Base-by-base conservation (phyloP, 352 stramenopile genomes). In the Aphanomyces cochlioides region DNA sequence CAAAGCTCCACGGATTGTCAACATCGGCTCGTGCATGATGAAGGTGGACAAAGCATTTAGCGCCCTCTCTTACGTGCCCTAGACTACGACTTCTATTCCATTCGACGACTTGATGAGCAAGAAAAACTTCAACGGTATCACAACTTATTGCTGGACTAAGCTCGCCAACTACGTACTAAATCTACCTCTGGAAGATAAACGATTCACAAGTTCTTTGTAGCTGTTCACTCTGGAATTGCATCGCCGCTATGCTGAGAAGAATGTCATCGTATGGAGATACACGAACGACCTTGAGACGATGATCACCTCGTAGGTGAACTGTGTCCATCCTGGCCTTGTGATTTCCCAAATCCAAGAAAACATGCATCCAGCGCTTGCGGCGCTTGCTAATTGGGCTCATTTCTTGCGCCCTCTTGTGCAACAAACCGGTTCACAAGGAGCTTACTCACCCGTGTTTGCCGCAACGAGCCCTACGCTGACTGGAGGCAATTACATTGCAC, bases 1-100 rank as follows among this genome's bases (percentile, higher is more conserved):
- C 37, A 12, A 60, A 17, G 64, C 36, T 5, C 43, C 43, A 6
- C 64, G 64, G 40, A 36, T 70, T 39, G 64, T 70, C n/a, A 70
- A 70, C 38, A 50, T 70, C 5, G 64, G 64, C 64, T 70, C 64
- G 54, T 70, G 64, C 39, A 38, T 70, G n/a, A 70, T 70, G 64
- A 70, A 70, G 64, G 64, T 70, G 59, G 15, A 28, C 21, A 28
- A 38, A 59, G 3, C 28, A 17, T 28, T 38, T 59, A 13, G 12
- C 56, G 56, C 19, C 34, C 13, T 28, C 21, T 65, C 38, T 28
- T 40, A 13, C 17, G 7, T 63, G 7, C 5, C 8, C 8, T 58
- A 47, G 7, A 1, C 2, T 59, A 13, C 56, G 7, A 43, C 7
- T 7, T n/a, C 36, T 6, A 70, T 70, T 61, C 64, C 64, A 19